These are phyloP conservation scores for Anastatica hierochuntica DNA, from an alignment of 345 rosid species.

Conservation along the genomic window DNA sequence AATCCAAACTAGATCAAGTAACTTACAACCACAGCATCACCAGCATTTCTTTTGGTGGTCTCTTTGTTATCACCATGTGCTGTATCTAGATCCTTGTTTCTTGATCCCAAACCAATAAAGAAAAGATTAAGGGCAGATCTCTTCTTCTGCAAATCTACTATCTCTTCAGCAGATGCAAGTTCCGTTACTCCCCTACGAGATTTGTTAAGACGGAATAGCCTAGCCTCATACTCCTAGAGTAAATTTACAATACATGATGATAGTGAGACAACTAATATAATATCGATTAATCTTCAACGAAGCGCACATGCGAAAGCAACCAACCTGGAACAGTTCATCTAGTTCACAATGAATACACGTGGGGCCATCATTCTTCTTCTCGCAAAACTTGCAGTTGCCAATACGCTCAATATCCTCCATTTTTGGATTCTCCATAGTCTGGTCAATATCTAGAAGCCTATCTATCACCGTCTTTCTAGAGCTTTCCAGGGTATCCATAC, in stretches of 20 bases:
- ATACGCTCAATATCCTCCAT: conserved; percentile 67
- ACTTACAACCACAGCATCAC: conserved; percentile 65
- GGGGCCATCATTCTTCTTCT: conserved; percentile 62
- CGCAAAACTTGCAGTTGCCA: conserved; percentile 62
- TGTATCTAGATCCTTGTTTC: conserved; percentile 33
- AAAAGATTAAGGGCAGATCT: conserved; percentile 72
- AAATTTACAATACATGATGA: conserved; percentile 11
- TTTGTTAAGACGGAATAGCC: conserved; percentile 74
- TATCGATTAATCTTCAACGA: neutral
- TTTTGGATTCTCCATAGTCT: conserved; percentile 70
- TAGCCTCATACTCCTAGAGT: conserved; percentile 71
- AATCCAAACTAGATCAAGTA: conserved; percentile 16
- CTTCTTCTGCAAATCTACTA: conserved; percentile 61
- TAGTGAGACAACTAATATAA: neutral
- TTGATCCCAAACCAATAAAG: conserved; percentile 54
- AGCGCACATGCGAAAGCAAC: conserved; percentile 12
- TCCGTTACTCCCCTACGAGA: conserved; percentile 53
- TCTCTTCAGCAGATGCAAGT: conserved; percentile 84
- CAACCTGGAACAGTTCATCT: conserved; percentile 74
- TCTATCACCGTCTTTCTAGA: conserved; percentile 57
- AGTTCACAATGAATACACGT: conserved; percentile 76
- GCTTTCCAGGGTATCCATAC: conserved; percentile 59
- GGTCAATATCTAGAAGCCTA: conserved; percentile 60
- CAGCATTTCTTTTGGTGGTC: conserved; percentile 49
- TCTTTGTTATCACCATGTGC: conserved; percentile 33